phyloP scores from a whole-genome alignment of 2,329 filamentous ascomycete genomes.

The Periconia sp. region DNA sequence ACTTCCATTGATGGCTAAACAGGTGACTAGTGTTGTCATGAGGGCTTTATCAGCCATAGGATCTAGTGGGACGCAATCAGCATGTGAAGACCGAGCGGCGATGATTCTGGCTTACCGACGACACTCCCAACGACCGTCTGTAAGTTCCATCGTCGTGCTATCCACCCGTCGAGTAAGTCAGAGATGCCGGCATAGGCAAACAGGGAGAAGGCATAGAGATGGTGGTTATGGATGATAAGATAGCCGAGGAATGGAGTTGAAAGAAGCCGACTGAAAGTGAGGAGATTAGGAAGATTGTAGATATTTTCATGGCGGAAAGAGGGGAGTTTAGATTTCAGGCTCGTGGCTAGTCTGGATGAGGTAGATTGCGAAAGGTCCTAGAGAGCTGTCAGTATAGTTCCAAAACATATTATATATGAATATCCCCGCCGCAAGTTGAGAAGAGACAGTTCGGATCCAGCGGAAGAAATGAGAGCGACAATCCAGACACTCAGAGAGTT shows the following conservation, averaged over 20 bases:
- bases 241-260: conserved; percentile 88
- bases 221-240: conserved; percentile 81
- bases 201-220: conserved; percentile 79
- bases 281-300: conserved; percentile 92
- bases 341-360: conserved; percentile 29
- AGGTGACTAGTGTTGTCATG: conserved; percentile 91
- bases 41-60: conserved; percentile 96
- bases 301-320: conserved; percentile 73
- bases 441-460: no score
- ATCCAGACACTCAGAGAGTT: no score
- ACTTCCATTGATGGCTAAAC: conserved; percentile 80
- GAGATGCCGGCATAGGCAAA: conserved; percentile 92
- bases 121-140: conserved; percentile 95
- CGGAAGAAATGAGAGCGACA: no score
- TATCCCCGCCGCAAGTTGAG: no score
- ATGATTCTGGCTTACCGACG: no score
- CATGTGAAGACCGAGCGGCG: background rate
- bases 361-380: background rate
- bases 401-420: no score
- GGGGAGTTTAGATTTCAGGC: conserved; percentile 35
- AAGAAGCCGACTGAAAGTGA: conserved; percentile 84
- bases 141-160: conserved; percentile 84
- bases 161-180: conserved; percentile 91
- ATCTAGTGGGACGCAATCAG: conserved; percentile 14
- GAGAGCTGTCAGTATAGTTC: no score